Evolutionary conservation across 345 rosid species (phyloP), one percentile per base, ranked within the genome.

Genomic region (Salix koriyanagi): DNA sequence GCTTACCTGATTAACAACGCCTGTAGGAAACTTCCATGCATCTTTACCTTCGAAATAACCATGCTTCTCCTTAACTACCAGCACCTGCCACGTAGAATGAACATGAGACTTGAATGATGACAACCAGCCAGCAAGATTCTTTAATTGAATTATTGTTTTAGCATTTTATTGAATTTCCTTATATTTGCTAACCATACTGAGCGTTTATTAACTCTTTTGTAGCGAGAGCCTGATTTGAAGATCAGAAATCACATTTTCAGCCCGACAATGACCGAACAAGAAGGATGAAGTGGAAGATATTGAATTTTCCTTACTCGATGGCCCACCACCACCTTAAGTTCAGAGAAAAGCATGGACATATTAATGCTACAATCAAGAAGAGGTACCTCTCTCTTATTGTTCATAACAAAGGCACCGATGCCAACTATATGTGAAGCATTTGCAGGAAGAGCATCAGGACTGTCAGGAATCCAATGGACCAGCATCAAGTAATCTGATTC

Each of bases 341-440:
- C 13, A 41, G 13, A 41, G 44, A 46, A 14, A 46, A 46, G 18
- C 50, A 46, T 46, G 14, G 14, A 12, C 14, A 46, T 46, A 14
- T 14, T 10, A 41, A 41, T 10, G 13, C 13, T 41, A 41, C 44
- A 10, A 12, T 41, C 44, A 12, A 12, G 50, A 46, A 14, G 50
- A 46, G n/a, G 62, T 76, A 91, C 98, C 97, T 94, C 89, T 80
- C 74, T 78, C 5, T 84, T 71, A n/a, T 83, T 75, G 70, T 89
- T 90, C 44, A 90, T 58, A 71, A 94, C 85, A 72, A 94, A 86
- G 34, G 94, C 95, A 70, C 92, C 92, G 39, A 92, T 74, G 46
- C 94, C 95, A 1, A 91, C 89, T 36, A 90, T 75, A 79, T 94
- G 97, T 21, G 97, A 85, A 70, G 98, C 97, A 77, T 91, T 90